Conservation (phyloP, 768 basidiomycete genomes). For the Boletus bicolor region DNA sequence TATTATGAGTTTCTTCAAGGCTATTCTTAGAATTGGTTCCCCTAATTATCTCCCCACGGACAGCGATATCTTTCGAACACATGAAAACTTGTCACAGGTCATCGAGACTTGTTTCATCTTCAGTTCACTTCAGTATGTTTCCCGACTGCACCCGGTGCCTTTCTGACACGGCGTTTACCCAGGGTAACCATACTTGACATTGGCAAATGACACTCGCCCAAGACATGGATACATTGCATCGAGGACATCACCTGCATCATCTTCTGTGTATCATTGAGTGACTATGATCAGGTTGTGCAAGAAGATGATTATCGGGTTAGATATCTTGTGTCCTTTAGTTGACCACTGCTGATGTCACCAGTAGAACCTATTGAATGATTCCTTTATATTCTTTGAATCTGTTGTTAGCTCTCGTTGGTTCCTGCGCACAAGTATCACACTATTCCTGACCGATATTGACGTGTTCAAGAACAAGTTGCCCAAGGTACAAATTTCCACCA, state of each 20-base stretch:
- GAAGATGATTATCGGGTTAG: neutral
- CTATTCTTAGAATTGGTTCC: constrained; percentile 3
- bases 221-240: neutral
- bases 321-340: neutral
- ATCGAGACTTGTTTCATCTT: neutral
- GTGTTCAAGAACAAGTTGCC: neutral
- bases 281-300: neutral
- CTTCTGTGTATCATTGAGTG: neutral
- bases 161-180: neutral
- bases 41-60: neutral
- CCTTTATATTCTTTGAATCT: neutral
- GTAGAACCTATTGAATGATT: neutral
- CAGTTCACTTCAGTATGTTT: neutral
- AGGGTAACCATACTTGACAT: neutral
- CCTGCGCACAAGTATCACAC: neutral
- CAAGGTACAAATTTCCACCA: neutral
- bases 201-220: neutral
- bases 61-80: neutral
- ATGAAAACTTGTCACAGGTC: neutral
- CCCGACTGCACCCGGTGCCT: too few species aligned
- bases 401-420: neutral
- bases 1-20: neutral
- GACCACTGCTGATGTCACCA: neutral
- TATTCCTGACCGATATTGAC: neutral
- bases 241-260: neutral